Percentiles rank a stretch among this genome's conserved stretches.
phyloP scores from a whole-genome alignment of 2,329 filamentous ascomycete genomes.

The Pyrenophora tritici-repentis region DNA sequence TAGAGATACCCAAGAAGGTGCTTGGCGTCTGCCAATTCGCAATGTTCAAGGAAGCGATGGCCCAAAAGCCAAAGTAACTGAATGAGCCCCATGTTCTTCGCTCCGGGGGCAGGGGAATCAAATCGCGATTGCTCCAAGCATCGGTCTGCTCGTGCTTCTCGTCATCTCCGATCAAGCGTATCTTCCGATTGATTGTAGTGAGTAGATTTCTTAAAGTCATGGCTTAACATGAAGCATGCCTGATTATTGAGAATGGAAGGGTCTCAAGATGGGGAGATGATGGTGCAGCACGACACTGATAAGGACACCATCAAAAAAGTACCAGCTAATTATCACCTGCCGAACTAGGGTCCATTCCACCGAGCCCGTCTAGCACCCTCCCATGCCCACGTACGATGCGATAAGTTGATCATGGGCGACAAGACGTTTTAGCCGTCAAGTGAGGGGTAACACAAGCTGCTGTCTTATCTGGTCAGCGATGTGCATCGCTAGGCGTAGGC shows the following conservation, averaged over 20 bases:
- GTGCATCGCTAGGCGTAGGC: background rate
- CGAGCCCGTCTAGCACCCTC: background rate
- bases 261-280: background rate
- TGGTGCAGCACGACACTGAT: background rate
- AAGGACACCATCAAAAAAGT: background rate
- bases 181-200: slow-evolving; percentile 36
- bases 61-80: slow-evolving; percentile 53
- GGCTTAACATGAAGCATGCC: background rate
- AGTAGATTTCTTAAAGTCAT: slow-evolving; percentile 20
- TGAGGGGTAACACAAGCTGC: slow-evolving; percentile 5
- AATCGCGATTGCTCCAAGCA: slow-evolving; percentile 48
- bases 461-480: slow-evolving; percentile 10
- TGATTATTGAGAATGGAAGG: background rate
- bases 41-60: slow-evolving; percentile 49
- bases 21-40: slow-evolving; percentile 57
- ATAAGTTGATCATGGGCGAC: background rate
- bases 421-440: background rate
- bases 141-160: slow-evolving; percentile 54
- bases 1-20: slow-evolving; percentile 48
- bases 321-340: background rate
- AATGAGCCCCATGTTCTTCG: slow-evolving; percentile 50
- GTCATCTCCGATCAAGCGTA: slow-evolving; percentile 49
- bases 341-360: background rate
- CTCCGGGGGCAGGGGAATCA: slow-evolving; percentile 47
- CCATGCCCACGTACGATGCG: background rate